These are phyloP conservation scores for Ambrosia trifida DNA, from an alignment of 129 eudicot genomes.

Conservation along the genomic window DNA sequence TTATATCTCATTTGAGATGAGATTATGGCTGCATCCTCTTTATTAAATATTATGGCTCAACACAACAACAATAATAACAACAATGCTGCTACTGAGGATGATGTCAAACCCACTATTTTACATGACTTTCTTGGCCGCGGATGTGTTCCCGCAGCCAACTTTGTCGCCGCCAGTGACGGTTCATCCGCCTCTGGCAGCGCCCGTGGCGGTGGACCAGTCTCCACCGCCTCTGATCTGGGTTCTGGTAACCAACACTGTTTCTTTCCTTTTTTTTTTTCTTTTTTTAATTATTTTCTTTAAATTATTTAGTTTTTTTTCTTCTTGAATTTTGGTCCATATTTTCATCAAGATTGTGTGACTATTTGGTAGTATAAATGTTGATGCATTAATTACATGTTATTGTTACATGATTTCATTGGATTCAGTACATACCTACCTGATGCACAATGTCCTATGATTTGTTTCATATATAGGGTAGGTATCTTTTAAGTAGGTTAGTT, in stretches of 20 bases:
- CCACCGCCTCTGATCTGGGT: slow-evolving; percentile 87
- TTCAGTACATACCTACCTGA: slow-evolving; percentile 10
- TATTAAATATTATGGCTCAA: slow-evolving; percentile 42
- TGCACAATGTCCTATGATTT: slow-evolving; percentile 9
- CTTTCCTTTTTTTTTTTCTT: slow-evolving; percentile 4
- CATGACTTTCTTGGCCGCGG: slow-evolving; percentile 75
- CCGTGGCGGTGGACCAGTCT: slow-evolving; percentile 58
- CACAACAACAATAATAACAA: slow-evolving; percentile 14
- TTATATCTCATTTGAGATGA: slow-evolving; percentile 27
- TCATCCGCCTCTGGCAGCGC: slow-evolving; percentile 52
- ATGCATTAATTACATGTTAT: slow-evolving; percentile 23
- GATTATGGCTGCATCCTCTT: slow-evolving; percentile 46
- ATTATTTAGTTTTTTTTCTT: neutral
- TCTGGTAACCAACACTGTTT: slow-evolving; percentile 51
- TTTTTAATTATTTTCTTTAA: neutral
- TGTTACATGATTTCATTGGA: slow-evolving; percentile 23
- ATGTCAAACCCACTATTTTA: slow-evolving; percentile 65
- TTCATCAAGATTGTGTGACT: slow-evolving; percentile 7
- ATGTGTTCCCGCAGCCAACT: slow-evolving; percentile 38
- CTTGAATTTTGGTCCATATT: neutral
- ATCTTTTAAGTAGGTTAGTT: slow-evolving; percentile 41
- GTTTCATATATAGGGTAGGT: slow-evolving; percentile 34
- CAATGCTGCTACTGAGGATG: slow-evolving; percentile 30
- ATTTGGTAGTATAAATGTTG: slow-evolving; percentile 22
- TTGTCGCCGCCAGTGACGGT: slow-evolving; percentile 32